Percentiles rank a stretch among this genome's conserved stretches.
Conservation (phyloP, 2,329 filamentous ascomycete genomes). For the Mycosphaerella sp. region DNA sequence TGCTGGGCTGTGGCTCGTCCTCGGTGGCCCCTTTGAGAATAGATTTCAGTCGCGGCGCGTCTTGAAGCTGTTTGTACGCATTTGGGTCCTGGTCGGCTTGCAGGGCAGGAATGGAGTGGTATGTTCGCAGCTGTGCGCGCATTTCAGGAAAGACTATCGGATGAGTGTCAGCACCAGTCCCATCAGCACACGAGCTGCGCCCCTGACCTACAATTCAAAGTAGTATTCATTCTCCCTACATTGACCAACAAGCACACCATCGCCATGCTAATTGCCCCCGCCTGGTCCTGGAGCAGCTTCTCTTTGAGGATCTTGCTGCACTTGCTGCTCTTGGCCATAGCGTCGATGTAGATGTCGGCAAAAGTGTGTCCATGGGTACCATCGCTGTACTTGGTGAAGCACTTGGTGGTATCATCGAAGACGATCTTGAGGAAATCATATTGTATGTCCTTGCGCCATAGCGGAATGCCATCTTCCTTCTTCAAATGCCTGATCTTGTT, state of each 20-base stretch:
- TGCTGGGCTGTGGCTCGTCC: conserved; percentile 76
- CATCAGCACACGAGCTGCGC: not conserved
- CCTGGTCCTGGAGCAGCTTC: conserved; percentile 85
- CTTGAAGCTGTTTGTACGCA: conserved; percentile 95
- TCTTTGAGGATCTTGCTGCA: conserved; percentile 98
- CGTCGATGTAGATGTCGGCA: conserved; percentile 95
- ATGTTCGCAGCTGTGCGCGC: conserved; percentile 93
- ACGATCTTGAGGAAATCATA: conserved; percentile 76
- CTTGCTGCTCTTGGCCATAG: conserved; percentile 97
- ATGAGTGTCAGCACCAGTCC: conserved; percentile 19
- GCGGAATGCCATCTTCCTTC: conserved; percentile 79
- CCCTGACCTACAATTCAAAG: conserved; percentile 72
- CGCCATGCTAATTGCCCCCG: conserved; percentile 94
- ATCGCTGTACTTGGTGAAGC: conserved; percentile 91
- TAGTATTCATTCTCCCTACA: conserved; percentile 97
- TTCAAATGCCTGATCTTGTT: conserved; percentile 80
- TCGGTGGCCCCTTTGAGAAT: conserved; percentile 96
- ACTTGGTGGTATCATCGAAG: conserved; percentile 66
- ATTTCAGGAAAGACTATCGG: conserved; percentile 91
- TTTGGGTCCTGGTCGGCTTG: conserved; percentile 93
- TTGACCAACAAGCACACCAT: conserved; percentile 99
- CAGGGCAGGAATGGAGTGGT: conserved; percentile 93
- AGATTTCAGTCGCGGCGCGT: conserved; percentile 90
- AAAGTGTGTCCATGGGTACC: conserved; percentile 67
- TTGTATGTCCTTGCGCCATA: conserved; percentile 84